A percentile compares a stretch with the other conserved stretches of the same genome.
These are phyloP conservation scores for Ambrosia artemisiifolia DNA, from an alignment of 129 eudicot species.

Conservation along the genomic window DNA sequence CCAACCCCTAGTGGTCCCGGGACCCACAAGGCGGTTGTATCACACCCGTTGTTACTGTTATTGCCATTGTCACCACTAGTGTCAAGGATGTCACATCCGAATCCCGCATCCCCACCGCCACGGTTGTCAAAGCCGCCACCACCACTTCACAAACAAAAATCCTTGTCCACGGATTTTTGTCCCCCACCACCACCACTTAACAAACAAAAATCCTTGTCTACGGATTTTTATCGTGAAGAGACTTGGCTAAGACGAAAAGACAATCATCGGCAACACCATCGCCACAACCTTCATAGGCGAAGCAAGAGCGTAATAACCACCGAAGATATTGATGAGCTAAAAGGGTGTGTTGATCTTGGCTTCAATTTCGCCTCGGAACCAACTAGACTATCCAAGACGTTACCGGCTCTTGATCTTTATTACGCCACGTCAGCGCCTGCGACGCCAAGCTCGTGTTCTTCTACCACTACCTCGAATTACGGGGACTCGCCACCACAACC, in stretches of 20 bases:
- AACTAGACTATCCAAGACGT: conserved; percentile 19
- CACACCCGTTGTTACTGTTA: background rate
- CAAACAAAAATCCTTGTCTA: conserved; percentile 30
- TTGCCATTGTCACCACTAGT: background rate
- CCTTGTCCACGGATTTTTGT: conserved; percentile 19
- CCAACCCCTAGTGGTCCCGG: conserved; percentile 15
- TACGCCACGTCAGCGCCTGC: conserved; percentile 27
- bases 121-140: conserved; percentile 23
- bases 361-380: conserved; percentile 27
- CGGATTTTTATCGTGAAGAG: conserved; percentile 30
- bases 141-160: conserved; percentile 27
- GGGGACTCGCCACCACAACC: conserved; percentile 35
- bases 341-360: conserved; percentile 34
- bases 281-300: conserved; percentile 21
- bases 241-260: conserved; percentile 27
- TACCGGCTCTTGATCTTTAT: conserved; percentile 35
- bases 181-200: conserved; percentile 21
- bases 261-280: conserved; percentile 17
- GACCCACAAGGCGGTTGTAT: conserved; percentile 18
- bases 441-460: conserved; percentile 14
- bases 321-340: conserved; percentile 33
- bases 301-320: conserved; percentile 30
- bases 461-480: conserved; percentile 17
- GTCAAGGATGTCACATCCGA: conserved; percentile 20
- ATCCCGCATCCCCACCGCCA: background rate